Percentiles rank a stretch among this genome's conserved stretches.
phyloP scores from a whole-genome alignment of 2,329 filamentous ascomycete genomes.

The Cladophialophora carrionii region DNA sequence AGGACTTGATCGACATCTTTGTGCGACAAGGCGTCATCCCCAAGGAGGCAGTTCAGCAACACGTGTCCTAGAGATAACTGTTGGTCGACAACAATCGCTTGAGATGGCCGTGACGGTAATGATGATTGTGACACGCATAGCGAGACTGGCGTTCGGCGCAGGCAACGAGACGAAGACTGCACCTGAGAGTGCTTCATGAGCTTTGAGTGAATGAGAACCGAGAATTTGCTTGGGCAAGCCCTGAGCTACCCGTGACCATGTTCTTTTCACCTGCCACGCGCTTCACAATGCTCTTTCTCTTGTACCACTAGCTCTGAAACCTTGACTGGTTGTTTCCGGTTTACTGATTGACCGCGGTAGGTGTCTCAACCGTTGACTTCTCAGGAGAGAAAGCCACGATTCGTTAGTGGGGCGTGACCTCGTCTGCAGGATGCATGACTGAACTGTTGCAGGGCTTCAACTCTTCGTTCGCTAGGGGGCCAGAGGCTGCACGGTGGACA shows the following conservation, averaged over 20 bases:
- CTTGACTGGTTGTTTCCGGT: background rate
- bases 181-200: conserved; percentile 1
- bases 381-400: background rate
- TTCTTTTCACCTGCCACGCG: background rate
- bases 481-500: background rate
- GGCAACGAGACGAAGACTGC: conserved; percentile 3
- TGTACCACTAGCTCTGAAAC: background rate
- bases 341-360: background rate
- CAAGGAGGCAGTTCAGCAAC: conserved; percentile 55
- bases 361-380: background rate
- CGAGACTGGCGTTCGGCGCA: conserved; percentile 16
- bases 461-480: too few relatives aligned
- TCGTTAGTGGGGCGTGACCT: background rate
- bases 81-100: background rate
- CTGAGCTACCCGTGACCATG: conserved; percentile 1
- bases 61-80: conserved; percentile 21
- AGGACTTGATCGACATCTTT: conserved; percentile 90
- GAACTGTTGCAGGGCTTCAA: background rate
- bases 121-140: conserved; percentile 16
- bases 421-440: background rate
- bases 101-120: background rate
- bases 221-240: conserved; percentile 8
- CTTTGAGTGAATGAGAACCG: conserved; percentile 1
- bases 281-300: background rate
- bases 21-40: conserved; percentile 86